Evolutionary conservation across 805 yeast species (phyloP).

Genomic region (Diddensiella caesifluorescens): DNA sequence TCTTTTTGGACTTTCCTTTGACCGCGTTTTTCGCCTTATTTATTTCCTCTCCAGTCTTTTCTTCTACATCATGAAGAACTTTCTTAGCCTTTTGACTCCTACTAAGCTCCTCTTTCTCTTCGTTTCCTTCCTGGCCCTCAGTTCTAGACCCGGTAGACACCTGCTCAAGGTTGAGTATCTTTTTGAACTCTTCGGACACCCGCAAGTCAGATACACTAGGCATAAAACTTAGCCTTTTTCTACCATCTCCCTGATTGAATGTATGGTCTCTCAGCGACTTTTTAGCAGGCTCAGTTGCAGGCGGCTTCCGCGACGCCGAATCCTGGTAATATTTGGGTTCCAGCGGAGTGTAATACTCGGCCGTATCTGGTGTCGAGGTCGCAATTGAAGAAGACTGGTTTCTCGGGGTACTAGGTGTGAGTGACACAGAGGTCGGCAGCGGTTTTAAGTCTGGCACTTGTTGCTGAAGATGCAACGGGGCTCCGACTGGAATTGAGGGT

Average conservation of each 20-base stretch:
- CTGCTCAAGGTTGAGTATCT: conserved; percentile 10
- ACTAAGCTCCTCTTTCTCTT: conserved; percentile 7
- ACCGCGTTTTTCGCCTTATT: conserved; percentile 1
- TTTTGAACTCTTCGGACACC: conserved; percentile 17
- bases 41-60: conserved; percentile 11
- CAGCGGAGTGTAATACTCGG: neutral
- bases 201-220: conserved; percentile 19
- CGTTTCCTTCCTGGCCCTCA: conserved; percentile 7
- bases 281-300: conserved; percentile 11
- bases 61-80: neutral
- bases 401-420: too few species aligned
- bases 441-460: conserved; percentile 2
- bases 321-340: neutral
- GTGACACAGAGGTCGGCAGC: neutral
- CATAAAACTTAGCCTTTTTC: conserved; percentile 23
- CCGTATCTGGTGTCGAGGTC: neutral
- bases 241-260: conserved; percentile 1
- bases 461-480: conserved; percentile 5
- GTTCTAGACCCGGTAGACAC: too few species aligned
- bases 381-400: neutral
- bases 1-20: neutral
- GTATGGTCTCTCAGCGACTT: conserved; percentile 7
- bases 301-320: conserved; percentile 5
- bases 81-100: conserved; percentile 4
- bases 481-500: neutral